Conservation (phyloP, 495 filamentous ascomycete genomes). For the Hyaloscypha bicolor region DNA sequence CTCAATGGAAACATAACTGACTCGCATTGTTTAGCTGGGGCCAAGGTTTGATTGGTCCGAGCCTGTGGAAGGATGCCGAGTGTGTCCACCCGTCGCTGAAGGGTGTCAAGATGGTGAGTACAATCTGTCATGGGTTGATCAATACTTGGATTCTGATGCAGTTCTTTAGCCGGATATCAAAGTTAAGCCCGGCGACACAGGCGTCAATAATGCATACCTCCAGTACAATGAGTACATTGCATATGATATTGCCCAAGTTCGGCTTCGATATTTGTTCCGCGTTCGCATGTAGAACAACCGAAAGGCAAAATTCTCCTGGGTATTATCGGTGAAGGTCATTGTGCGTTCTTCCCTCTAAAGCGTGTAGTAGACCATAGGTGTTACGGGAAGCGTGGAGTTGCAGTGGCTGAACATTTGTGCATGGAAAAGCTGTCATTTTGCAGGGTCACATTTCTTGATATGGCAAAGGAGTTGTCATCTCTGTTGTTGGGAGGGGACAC, state of each 20-base stretch:
- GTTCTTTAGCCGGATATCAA: slow-evolving; percentile 48
- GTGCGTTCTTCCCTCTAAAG: no score
- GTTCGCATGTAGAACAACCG: slow-evolving; percentile 49
- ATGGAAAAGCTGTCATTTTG: no score
- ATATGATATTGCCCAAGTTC: slow-evolving; percentile 79
- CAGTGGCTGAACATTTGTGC: no score
- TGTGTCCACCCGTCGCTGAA: slow-evolving; percentile 60
- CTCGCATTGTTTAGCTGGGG: slow-evolving; percentile 42
- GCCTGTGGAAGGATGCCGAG: slow-evolving; percentile 74
- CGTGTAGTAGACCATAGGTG: no score
- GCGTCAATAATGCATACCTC: slow-evolving; percentile 39
- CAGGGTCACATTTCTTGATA: no score
- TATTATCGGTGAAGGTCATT: not conserved
- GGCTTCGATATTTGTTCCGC: slow-evolving; percentile 75
- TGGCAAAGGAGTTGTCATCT: no score
- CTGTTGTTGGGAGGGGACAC: no score
- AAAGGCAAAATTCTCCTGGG: not conserved
- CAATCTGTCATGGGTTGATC: not conserved
- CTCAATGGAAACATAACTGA: not conserved
- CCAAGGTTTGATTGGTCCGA: slow-evolving; percentile 60
- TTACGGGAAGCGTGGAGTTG: no score
- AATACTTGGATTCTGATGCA: slow-evolving; percentile 1
- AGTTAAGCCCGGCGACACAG: slow-evolving; percentile 41
- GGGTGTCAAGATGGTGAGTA: slow-evolving; percentile 64
- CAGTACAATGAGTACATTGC: slow-evolving; percentile 75